Evolutionary conservation across 2,329 filamentous ascomycete genomes (phyloP).

Genomic region (Venturia pyrina): DNA sequence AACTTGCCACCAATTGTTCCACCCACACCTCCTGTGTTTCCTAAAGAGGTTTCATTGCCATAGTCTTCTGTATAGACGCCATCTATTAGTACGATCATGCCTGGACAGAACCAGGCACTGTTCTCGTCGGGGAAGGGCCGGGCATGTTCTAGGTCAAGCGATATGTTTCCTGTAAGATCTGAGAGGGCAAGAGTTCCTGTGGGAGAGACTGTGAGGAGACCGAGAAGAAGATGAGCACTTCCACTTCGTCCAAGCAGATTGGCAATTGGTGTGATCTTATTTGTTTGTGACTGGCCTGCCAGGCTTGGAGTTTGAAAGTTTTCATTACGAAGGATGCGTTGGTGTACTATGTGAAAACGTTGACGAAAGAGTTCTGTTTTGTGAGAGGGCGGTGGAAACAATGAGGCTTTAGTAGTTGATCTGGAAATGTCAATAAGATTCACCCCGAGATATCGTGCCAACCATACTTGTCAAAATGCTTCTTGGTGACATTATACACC

Average conservation of each 20-base stretch:
- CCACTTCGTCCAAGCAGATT: conserved; percentile 70
- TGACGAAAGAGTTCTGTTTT: conserved; percentile 84
- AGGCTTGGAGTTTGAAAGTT: conserved; percentile 76
- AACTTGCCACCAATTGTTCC: conserved; percentile 90
- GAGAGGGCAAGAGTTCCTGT: conserved; percentile 74
- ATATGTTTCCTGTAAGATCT: conserved; percentile 81
- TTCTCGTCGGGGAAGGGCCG: conserved; percentile 66
- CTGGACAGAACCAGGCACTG: conserved; percentile 84
- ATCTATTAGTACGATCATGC: conserved; percentile 92
- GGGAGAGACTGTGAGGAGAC: conserved; percentile 69
- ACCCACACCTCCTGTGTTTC: conserved; percentile 71
- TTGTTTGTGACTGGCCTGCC: conserved; percentile 39
- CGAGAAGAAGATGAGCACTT: conserved; percentile 75
- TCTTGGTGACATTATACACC: conserved; percentile 68
- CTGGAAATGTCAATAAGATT: conserved; percentile 6
- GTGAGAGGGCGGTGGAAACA: conserved; percentile 63
- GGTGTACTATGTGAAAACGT: conserved; percentile 83
- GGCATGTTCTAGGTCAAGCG: conserved; percentile 71
- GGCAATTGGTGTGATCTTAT: conserved; percentile 81
- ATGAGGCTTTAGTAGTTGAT: conserved; percentile 30
- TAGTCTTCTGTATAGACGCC: conserved; percentile 96
- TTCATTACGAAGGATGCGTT: conserved; percentile 84
- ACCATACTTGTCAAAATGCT: conserved; percentile 72
- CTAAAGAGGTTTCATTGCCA: conserved; percentile 50
- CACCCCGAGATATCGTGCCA: background rate